A percentile compares a stretch with the other conserved stretches of the same genome.
These are phyloP conservation scores for Sporothrix humicola DNA, from an alignment of 2,329 filamentous ascomycete genomes.

Conservation along the genomic window DNA sequence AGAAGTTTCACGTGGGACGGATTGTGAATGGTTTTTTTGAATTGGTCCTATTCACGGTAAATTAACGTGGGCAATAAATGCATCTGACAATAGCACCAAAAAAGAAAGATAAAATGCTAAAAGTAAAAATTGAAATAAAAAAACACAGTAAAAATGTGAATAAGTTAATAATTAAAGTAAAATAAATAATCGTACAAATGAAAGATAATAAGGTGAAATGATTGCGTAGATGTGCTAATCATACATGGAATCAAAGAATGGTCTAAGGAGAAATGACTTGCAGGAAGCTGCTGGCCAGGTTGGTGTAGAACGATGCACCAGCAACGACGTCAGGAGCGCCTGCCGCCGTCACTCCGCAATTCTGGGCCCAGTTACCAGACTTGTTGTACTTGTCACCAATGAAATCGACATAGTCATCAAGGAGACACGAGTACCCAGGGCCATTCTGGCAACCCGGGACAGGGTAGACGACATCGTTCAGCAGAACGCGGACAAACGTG, in stretches of 20 bases:
- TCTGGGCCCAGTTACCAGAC: constrained; percentile 56
- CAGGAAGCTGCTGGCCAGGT: constrained; percentile 51
- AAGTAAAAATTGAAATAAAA: no score
- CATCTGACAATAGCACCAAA: no score
- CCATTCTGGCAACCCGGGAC: constrained; percentile 60
- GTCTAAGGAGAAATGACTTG: constrained; percentile 35
- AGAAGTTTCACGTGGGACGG: no score
- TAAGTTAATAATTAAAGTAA: no score
- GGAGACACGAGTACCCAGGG: constrained; percentile 59
- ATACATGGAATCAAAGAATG: no score
- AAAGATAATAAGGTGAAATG: background rate
- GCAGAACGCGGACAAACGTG: constrained; percentile 60
- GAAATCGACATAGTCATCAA: constrained; percentile 54
- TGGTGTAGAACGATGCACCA: constrained; percentile 58
- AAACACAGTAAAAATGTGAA: no score
- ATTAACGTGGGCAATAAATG: no score
- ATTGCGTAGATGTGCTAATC: no score
- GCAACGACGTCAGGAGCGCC: constrained; percentile 50
- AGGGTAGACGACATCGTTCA: constrained; percentile 69
- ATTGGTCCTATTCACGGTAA: no score
- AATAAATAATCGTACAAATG: background rate
- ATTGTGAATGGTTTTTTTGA: no score
- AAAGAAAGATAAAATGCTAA: no score
- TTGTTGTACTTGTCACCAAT: constrained; percentile 53
- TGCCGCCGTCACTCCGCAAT: constrained; percentile 54